Evolutionary conservation across 345 rosid genomes (phyloP).

Genomic region (Laguncularia racemosa): DNA sequence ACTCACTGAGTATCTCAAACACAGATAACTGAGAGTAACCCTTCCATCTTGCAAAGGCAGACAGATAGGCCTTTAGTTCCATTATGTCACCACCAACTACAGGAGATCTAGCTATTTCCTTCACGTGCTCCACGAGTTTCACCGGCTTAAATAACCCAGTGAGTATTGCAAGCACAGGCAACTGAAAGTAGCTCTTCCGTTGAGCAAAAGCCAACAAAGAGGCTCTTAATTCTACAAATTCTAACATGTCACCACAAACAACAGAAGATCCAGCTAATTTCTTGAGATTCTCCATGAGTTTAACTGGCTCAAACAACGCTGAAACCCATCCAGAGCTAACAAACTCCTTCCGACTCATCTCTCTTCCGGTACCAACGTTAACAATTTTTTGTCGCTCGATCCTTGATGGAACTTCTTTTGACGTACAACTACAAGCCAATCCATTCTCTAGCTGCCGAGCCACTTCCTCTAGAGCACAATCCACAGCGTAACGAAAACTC

Average conservation of each 20-base stretch:
- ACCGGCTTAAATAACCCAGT: constrained; percentile 36
- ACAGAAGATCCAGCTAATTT: constrained; percentile 34
- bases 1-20: too few species aligned
- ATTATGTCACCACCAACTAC: constrained; percentile 6
- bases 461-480: constrained; percentile 64
- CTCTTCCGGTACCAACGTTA: constrained; percentile 53
- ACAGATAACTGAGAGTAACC: too few species aligned
- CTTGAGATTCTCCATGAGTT: constrained; percentile 38
- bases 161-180: constrained; percentile 47
- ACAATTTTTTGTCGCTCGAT: constrained; percentile 42
- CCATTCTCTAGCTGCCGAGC: constrained; percentile 67
- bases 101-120: background rate
- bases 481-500: constrained; percentile 47
- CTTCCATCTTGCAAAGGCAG: too few species aligned
- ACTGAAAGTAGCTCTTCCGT: constrained; percentile 54
- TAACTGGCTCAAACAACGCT: constrained; percentile 42
- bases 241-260: constrained; percentile 35
- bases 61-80: too few species aligned
- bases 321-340: constrained; percentile 42
- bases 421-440: constrained; percentile 64
- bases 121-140: constrained; percentile 19
- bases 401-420: constrained; percentile 30
- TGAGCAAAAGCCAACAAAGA: constrained; percentile 51
- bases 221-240: constrained; percentile 36
- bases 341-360: constrained; percentile 29